Evolutionary conservation across 2,329 filamentous ascomycete genomes (phyloP).

Genomic region (Monosporascus sp.): DNA sequence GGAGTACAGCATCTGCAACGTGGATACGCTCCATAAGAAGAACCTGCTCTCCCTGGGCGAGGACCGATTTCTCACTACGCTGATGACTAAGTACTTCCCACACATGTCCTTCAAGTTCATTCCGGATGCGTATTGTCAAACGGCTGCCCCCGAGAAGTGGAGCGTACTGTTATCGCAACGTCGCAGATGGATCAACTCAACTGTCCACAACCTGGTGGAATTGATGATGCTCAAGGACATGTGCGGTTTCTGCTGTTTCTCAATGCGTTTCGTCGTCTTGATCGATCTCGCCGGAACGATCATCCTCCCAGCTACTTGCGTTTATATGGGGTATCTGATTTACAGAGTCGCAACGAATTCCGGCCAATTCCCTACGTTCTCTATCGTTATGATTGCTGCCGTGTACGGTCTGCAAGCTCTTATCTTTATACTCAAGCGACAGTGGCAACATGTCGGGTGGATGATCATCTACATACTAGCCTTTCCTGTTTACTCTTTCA

Average conservation of each 20-base stretch:
- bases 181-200: constrained; percentile 99
- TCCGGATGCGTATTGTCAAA: constrained; percentile 86
- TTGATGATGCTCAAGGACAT: constrained; percentile 86
- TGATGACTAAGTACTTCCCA: constrained; percentile 98
- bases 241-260: constrained; percentile 98
- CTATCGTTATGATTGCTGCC: constrained; percentile 80
- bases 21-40: constrained; percentile 93
- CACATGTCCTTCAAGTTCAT: constrained; percentile 95
- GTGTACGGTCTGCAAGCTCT: constrained; percentile 95
- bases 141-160: constrained; percentile 91
- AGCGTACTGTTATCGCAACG: constrained; percentile 92
- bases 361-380: constrained; percentile 79
- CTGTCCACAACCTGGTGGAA: constrained; percentile 92
- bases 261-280: constrained; percentile 94
- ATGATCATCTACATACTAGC: constrained; percentile 99
- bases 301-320: constrained; percentile 83
- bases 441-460: constrained; percentile 99
- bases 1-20: constrained; percentile 83
- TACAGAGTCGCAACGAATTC: constrained; percentile 65
- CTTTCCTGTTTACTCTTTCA: constrained; percentile 87
- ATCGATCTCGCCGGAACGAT: constrained; percentile 91
- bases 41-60: constrained; percentile 75
- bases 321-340: constrained; percentile 83
- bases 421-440: constrained; percentile 93
- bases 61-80: constrained; percentile 83